These are phyloP conservation scores for Zarea fungicola DNA, from an alignment of 2,329 filamentous ascomycete genomes.

Conservation along the genomic window DNA sequence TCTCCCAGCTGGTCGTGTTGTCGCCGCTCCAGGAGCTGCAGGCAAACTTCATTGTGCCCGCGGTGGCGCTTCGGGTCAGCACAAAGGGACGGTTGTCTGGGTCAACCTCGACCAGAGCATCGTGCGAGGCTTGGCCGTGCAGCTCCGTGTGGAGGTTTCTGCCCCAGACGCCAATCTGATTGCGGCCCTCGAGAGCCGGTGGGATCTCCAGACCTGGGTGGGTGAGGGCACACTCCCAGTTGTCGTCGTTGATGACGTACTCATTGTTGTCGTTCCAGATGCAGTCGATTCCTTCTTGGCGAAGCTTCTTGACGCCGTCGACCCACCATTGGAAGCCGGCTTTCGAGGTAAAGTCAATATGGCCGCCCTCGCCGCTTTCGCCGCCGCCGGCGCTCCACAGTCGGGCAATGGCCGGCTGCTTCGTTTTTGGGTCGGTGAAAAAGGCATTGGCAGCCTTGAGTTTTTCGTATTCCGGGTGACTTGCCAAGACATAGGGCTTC, in stretches of 20 bases:
- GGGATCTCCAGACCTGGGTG: slow-evolving; percentile 30
- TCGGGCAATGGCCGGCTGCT: slow-evolving; percentile 50
- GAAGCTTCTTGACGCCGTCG: slow-evolving; percentile 58
- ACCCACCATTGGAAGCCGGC: slow-evolving; percentile 68
- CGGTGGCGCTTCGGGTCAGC: slow-evolving; percentile 64
- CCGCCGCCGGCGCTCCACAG: slow-evolving; percentile 70
- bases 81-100: slow-evolving; percentile 61
- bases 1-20: slow-evolving; percentile 68
- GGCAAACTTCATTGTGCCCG: slow-evolving; percentile 64
- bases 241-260: slow-evolving; percentile 61
- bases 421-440: slow-evolving; percentile 55
- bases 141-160: slow-evolving; percentile 65
- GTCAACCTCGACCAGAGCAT: slow-evolving; percentile 54
- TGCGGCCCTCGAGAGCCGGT: slow-evolving; percentile 31
- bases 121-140: slow-evolving; percentile 65
- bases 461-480: slow-evolving; percentile 60
- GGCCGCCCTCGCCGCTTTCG: slow-evolving; percentile 63
- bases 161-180: slow-evolving; percentile 62
- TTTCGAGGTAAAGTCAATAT: slow-evolving; percentile 67
- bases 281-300: slow-evolving; percentile 60
- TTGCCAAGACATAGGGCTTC: slow-evolving; percentile 65
- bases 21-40: slow-evolving; percentile 72
- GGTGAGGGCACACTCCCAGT: slow-evolving; percentile 58
- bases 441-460: slow-evolving; percentile 55
- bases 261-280: slow-evolving; percentile 82